These are phyloP conservation scores for Mallotus repandus DNA, from an alignment of 441 rosid genomes.

Conservation along the genomic window DNA sequence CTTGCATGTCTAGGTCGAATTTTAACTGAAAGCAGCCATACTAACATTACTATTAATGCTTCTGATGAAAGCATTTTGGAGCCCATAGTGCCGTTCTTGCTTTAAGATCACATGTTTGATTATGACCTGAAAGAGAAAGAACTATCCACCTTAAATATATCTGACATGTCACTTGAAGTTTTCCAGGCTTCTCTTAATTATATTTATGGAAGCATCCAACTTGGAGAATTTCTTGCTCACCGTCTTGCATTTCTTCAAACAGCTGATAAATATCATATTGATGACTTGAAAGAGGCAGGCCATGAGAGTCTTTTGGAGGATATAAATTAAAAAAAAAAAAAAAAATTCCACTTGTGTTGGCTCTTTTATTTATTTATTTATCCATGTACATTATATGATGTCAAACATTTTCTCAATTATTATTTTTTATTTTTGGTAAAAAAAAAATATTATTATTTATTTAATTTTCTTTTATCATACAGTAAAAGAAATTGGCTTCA, in stretches of 20 bases:
- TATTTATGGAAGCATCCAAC: constrained; percentile 72
- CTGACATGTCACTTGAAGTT: constrained; percentile 75
- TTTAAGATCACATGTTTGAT: constrained; percentile 76
- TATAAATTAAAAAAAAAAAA: constrained; percentile 46
- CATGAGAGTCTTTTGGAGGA: constrained; percentile 82
- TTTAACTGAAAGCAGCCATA: constrained; percentile 79
- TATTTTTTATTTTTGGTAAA: too few relatives aligned
- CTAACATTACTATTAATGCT: constrained; percentile 71
- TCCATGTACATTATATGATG: too few relatives aligned
- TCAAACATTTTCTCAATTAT: too few relatives aligned
- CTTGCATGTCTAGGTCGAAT: constrained; percentile 69
- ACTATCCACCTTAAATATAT: constrained; percentile 61
- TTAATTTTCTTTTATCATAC: too few relatives aligned
- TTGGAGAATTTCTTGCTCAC: constrained; percentile 63
- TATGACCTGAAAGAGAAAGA: constrained; percentile 91
- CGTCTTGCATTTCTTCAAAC: constrained; percentile 72
- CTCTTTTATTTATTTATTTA: too few relatives aligned
- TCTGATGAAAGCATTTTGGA: constrained; percentile 76
- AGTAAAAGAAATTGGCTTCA: too few relatives aligned
- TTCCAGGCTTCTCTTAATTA: constrained; percentile 73
- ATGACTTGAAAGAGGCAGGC: constrained; percentile 80
- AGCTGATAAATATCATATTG: constrained; percentile 79
- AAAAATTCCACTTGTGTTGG: constrained; percentile 32
- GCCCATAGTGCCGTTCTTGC: constrained; percentile 92
- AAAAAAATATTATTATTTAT: too few relatives aligned